These are phyloP conservation scores for Irineochytrium annulatum DNA, from an alignment of 192 early-diverging fungal genomes.

Conservation along the genomic window DNA sequence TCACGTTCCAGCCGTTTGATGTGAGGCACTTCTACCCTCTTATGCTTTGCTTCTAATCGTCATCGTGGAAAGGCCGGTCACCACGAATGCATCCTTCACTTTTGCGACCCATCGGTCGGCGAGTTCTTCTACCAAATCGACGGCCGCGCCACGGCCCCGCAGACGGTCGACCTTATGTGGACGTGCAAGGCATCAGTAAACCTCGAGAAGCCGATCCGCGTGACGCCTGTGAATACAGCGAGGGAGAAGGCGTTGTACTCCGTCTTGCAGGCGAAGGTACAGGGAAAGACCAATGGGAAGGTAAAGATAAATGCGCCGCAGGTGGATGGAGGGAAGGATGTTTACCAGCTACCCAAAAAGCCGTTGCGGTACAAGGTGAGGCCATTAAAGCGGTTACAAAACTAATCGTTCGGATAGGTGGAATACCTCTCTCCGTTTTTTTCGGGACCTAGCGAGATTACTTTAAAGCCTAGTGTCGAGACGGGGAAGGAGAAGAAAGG, in stretches of 20 bases:
- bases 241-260: constrained; percentile 42
- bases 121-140: constrained; percentile 50
- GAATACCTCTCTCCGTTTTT: constrained; percentile 49
- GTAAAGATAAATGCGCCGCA: no score
- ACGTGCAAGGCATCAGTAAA: constrained; percentile 30
- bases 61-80: constrained; percentile 26
- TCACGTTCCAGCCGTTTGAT: constrained; percentile 46
- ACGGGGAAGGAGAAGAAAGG: constrained; percentile 29
- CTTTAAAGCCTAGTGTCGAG: constrained; percentile 28
- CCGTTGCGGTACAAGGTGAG: constrained; percentile 34
- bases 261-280: constrained; percentile 14
- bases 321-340: constrained; percentile 4
- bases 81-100: constrained; percentile 43
- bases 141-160: constrained; percentile 28
- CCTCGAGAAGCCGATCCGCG: constrained; percentile 44
- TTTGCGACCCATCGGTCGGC: constrained; percentile 38
- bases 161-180: constrained; percentile 35
- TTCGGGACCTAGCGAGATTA: constrained; percentile 40
- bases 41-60: background rate
- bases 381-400: background rate
- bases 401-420: constrained; percentile 23
- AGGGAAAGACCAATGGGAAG: no score
- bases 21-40: constrained; percentile 2
- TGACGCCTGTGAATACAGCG: constrained; percentile 32
- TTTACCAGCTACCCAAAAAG: constrained; percentile 31